Percentiles rank a stretch among this genome's conserved stretches.
phyloP scores from a whole-genome alignment of 805 yeast genomes.

The Sugiyamaella mastotermitis region DNA sequence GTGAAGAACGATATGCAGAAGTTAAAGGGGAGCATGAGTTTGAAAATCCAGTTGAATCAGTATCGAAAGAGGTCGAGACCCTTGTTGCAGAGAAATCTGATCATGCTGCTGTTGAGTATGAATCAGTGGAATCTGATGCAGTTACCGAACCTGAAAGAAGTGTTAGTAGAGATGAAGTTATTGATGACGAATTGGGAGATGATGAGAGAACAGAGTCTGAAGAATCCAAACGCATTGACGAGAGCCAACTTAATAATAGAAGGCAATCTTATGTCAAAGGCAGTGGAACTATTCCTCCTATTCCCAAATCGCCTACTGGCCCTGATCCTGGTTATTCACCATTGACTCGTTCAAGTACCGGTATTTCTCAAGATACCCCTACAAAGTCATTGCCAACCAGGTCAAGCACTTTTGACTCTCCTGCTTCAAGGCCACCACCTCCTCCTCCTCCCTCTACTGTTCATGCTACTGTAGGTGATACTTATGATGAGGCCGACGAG shows the following conservation, averaged over 20 bases:
- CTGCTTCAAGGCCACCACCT: slow-evolving; percentile 13
- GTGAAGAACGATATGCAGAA: slow-evolving; percentile 12
- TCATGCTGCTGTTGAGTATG: slow-evolving; percentile 9
- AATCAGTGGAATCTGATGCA: slow-evolving; percentile 8
- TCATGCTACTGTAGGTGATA: slow-evolving; percentile 41
- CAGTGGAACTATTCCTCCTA: slow-evolving; percentile 19
- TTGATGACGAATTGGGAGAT: slow-evolving; percentile 23
- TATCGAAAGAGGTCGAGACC: too few species aligned
- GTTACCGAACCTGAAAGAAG: neutral
- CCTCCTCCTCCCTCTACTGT: slow-evolving; percentile 12
- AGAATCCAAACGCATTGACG: too few species aligned
- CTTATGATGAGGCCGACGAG: slow-evolving; percentile 46
- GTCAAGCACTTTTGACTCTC: slow-evolving; percentile 10
- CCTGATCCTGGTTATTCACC: too few species aligned
- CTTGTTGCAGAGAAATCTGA: neutral
- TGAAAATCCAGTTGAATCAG: too few species aligned
- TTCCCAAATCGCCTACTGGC: slow-evolving; percentile 14
- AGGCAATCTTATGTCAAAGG: slow-evolving; percentile 19
- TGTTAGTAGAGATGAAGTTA: neutral
- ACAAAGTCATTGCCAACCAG: slow-evolving; percentile 7
- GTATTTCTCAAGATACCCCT: slow-evolving; percentile 5
- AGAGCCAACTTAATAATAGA: slow-evolving; percentile 3
- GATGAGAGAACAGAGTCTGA: slow-evolving; percentile 26
- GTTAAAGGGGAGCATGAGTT: neutral
- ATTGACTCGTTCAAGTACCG: neutral